Evolutionary conservation across 1,284 basidiomycete species (phyloP).

Genomic region (Puccinia novopanici): DNA sequence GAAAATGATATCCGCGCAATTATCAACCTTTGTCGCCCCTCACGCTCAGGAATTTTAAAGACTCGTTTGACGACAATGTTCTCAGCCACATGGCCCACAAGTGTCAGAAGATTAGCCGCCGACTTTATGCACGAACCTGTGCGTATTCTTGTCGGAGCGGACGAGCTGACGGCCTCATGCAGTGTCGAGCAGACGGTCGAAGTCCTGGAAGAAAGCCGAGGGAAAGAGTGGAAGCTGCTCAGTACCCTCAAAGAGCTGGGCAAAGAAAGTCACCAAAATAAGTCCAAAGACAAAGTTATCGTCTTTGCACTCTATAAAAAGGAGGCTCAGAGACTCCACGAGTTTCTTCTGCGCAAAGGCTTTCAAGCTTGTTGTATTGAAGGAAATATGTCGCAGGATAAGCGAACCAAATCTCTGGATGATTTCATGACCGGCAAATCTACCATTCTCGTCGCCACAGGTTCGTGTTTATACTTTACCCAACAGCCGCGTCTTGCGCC

Average conservation of each 20-base stretch:
- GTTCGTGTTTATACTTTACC: not conserved
- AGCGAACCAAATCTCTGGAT: slow-evolving; percentile 81
- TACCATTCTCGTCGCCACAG: slow-evolving; percentile 84
- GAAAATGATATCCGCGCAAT: slow-evolving; percentile 96
- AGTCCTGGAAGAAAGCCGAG: slow-evolving; percentile 81
- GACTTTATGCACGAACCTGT: slow-evolving; percentile 85
- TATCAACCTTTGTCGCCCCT: slow-evolving; percentile 72
- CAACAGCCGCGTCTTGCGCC: not conserved
- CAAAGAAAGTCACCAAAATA: not conserved
- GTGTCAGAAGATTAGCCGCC: slow-evolving; percentile 87
- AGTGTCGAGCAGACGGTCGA: slow-evolving; percentile 78
- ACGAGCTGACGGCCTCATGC: slow-evolving; percentile 91
- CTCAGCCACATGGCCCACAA: slow-evolving; percentile 97
- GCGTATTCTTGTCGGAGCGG: slow-evolving; percentile 89
- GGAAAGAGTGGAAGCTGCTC: slow-evolving; percentile 72
- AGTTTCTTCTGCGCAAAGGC: slow-evolving; percentile 74
- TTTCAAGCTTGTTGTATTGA: slow-evolving; percentile 81
- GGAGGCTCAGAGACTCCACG: slow-evolving; percentile 86
- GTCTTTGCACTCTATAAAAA: slow-evolving; percentile 98
- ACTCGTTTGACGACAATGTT: slow-evolving; percentile 64
- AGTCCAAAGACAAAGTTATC: slow-evolving; percentile 61
- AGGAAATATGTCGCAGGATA: slow-evolving; percentile 86
- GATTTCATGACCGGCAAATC: slow-evolving; percentile 84
- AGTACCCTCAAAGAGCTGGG: not conserved
- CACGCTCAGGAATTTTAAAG: slow-evolving; percentile 50